Evolutionary conservation across 805 yeast species (phyloP).

Genomic region (Candida andamanensis): DNA sequence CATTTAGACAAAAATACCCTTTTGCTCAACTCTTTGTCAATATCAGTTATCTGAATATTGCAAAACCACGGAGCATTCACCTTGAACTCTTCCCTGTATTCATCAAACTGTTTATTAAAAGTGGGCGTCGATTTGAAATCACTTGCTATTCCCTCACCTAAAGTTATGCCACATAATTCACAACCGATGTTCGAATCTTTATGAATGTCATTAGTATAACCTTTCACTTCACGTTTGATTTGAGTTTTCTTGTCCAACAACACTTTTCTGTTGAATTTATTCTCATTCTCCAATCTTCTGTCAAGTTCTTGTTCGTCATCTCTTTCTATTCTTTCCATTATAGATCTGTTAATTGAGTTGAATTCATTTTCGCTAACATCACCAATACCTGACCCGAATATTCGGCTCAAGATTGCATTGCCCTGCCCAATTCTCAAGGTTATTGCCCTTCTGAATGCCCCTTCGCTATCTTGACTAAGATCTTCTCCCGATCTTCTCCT

Average conservation of each 20-base stretch:
- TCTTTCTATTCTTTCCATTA: slow-evolving; percentile 36
- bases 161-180: slow-evolving; percentile 61
- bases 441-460: no score
- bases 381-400: no score
- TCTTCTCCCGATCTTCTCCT: no score
- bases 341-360: slow-evolving; percentile 17
- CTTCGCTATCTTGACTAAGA: no score
- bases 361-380: slow-evolving; percentile 1
- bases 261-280: slow-evolving; percentile 23
- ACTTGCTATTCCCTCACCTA: slow-evolving; percentile 71
- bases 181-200: slow-evolving; percentile 29
- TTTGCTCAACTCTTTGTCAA: slow-evolving; percentile 18
- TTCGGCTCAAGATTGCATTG: no score
- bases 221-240: slow-evolving; percentile 18
- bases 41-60: slow-evolving; percentile 20
- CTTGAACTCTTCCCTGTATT: slow-evolving; percentile 19
- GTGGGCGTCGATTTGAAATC: slow-evolving; percentile 36
- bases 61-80: slow-evolving; percentile 68
- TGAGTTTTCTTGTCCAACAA: slow-evolving; percentile 24
- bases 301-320: slow-evolving; percentile 36
- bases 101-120: slow-evolving; percentile 23
- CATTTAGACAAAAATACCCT: slow-evolving; percentile 55
- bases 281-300: slow-evolving; percentile 26
- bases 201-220: slow-evolving; percentile 28
- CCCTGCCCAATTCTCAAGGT: no score